phyloP scores from a whole-genome alignment of 2,329 filamentous ascomycete species.

The Gaeumannomyces sp. region DNA sequence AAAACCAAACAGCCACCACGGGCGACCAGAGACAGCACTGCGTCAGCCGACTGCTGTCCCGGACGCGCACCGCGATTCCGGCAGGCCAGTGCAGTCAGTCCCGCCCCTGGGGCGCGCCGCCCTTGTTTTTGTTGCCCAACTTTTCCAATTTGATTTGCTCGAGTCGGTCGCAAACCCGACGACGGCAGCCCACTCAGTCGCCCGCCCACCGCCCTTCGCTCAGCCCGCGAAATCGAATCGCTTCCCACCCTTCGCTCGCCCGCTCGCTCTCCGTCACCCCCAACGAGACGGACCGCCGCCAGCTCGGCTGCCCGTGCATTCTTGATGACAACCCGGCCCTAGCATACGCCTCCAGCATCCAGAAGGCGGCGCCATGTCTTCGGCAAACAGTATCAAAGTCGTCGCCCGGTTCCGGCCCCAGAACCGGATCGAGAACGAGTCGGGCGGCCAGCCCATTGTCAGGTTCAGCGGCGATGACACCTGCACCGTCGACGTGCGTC shows the following conservation, averaged over 20 bases:
- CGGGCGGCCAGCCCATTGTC: slow-evolving; percentile 88
- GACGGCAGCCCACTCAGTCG: background rate
- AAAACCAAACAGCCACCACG: no score
- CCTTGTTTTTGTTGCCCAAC: slow-evolving; percentile 2
- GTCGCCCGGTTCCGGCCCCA: slow-evolving; percentile 97
- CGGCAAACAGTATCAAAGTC: slow-evolving; percentile 70
- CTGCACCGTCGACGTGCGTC: slow-evolving; percentile 72
- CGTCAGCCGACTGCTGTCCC: no score
- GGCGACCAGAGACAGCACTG: no score
- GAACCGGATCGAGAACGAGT: slow-evolving; percentile 87
- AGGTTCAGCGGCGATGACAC: slow-evolving; percentile 83
- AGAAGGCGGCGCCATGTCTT: slow-evolving; percentile 41
- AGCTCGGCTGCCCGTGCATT: slow-evolving; percentile 4
- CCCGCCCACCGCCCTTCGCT: slow-evolving; percentile 2
- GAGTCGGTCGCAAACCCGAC: background rate
- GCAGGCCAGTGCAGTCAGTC: background rate
- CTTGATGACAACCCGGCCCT: slow-evolving; percentile 21
- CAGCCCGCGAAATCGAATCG: no score
- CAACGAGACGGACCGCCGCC: slow-evolving; percentile 2
- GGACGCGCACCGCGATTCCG: no score
- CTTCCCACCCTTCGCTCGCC: no score
- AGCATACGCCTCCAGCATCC: slow-evolving; percentile 17
- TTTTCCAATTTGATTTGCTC: slow-evolving; percentile 10
- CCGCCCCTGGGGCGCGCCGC: background rate
- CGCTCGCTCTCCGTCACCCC: no score